Percentiles rank a stretch among this genome's conserved stretches.
Evolutionary conservation across 441 rosid species (phyloP).

Genomic region (Erysimum cheiri): DNA sequence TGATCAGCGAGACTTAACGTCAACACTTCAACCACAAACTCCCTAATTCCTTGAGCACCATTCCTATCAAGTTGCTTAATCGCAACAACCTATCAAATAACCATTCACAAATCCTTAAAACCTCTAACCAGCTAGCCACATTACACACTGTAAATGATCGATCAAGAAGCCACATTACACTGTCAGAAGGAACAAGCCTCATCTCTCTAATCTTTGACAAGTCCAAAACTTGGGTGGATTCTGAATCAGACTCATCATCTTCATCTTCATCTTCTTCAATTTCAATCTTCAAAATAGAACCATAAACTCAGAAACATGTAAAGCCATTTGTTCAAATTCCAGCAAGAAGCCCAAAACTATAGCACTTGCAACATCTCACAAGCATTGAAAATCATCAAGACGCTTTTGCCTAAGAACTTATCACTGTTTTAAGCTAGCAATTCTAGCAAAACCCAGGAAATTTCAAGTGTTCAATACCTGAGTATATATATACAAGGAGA

Average conservation of each 20-base stretch:
- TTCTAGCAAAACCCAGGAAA: not conserved
- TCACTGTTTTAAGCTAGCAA: not conserved
- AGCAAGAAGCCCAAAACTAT: not conserved
- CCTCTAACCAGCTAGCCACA: not conserved
- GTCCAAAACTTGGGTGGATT: conserved; percentile 54
- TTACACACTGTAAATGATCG: not conserved
- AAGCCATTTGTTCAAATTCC: conserved; percentile 4
- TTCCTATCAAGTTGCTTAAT: conserved; percentile 71
- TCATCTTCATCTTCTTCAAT: conserved; percentile 64
- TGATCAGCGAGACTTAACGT: conserved; percentile 64
- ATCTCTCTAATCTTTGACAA: conserved; percentile 74
- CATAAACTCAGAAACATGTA: not conserved
- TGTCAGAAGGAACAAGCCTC: conserved; percentile 90
- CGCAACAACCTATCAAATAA: conserved; percentile 60
- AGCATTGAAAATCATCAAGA: not conserved
- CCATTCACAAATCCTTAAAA: not conserved
- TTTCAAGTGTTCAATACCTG: conserved; percentile 53
- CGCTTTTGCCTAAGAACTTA: not conserved
- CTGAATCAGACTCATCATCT: conserved; percentile 63
- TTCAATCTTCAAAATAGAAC: conserved; percentile 61
- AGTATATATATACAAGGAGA: conserved; percentile 87
- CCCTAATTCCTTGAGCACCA: conserved; percentile 67
- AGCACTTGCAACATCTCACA: conserved; percentile 5
- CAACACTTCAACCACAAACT: conserved; percentile 66
- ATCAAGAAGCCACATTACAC: too few relatives aligned